Base-by-base conservation (phyloP, 352 stramenopile species). In the Pythium aristosporum region DNA sequence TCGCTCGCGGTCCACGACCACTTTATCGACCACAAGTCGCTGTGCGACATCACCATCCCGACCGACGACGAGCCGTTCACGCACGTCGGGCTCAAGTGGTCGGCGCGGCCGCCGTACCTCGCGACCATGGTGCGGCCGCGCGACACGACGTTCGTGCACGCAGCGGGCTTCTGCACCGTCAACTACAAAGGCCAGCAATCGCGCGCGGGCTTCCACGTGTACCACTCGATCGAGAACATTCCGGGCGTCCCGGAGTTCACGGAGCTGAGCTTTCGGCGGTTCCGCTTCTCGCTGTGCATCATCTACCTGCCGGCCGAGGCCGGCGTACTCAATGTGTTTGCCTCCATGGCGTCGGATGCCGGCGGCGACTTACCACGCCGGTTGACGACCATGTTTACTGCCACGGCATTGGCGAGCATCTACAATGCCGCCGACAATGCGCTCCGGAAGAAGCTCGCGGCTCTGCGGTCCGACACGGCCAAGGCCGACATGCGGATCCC, bases 121-220 rank as follows among this genome's bases (percentile, higher is more conserved):
- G 51, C 15, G 20, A 32, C 18, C 32, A 18, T 85, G 13, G 51
- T 75, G 32, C 67, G 63, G 32, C 41, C 69, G 20, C 63, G 77
- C 8, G 77, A 86, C 47, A 73, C 79, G 23, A 71, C 81, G 11
- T 84, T 73, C 51, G 63, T 88, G 6, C 74, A 88, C 34, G 69
- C 63, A 10, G 82, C 76, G 3, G 79, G 79, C 25, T 75, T 12
- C 44, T 42, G 9, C 5, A 20, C n/a, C 3, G 3, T 32, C 43
- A 23, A 25, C 48, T 36, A 49, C 34, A 13, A 47, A 6, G 51
- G 51, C 9, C 9, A 18, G 2, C 0, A 55, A 34, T 62, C 77
- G 30, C 49, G 57, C 43, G 73, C 77, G 32, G 73, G 69, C 16
- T 80, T 70, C 60, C 57, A 63, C 48, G 20, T 80, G 12, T 51